phyloP scores from a whole-genome alignment of 148 eudicot species.

The Silene uniflora region DNA sequence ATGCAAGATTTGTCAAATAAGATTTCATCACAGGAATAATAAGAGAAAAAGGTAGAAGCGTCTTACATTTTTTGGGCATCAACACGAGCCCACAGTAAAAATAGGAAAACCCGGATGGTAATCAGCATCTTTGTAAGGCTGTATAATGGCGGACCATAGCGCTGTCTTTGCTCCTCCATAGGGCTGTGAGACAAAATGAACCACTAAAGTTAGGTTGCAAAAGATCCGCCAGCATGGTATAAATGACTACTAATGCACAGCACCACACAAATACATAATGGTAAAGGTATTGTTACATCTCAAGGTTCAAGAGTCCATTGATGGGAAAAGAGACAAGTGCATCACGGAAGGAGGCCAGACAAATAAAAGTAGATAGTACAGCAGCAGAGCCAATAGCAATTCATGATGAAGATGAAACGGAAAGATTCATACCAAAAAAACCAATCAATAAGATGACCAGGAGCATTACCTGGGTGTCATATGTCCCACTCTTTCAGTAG shows the following conservation, averaged over 20 bases:
- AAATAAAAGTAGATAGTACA: neutral
- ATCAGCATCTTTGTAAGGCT: conserved; percentile 81
- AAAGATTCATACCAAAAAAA: too few species aligned
- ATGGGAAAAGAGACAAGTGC: neutral
- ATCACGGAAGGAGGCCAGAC: neutral
- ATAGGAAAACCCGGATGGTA: conserved; percentile 58
- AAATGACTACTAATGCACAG: neutral
- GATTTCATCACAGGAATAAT: neutral
- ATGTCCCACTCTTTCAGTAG: conserved; percentile 93
- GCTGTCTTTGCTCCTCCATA: conserved; percentile 97
- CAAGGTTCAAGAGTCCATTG: neutral
- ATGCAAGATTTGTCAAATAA: neutral
- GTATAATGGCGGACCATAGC: conserved; percentile 97
- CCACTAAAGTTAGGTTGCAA: conserved; percentile 12
- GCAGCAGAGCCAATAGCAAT: neutral
- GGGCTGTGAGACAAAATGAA: conserved; percentile 52
- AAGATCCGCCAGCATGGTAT: neutral
- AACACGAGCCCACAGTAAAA: conserved; percentile 55
- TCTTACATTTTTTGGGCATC: conserved; percentile 74
- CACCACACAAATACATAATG: neutral
- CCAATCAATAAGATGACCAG: neutral
- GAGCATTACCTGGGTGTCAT: conserved; percentile 78
- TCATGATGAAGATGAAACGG: neutral
- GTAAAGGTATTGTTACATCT: conserved; percentile 5
- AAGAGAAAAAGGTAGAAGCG: conserved; percentile 16